These are phyloP conservation scores for Malus hybrid DNA, from an alignment of 331 rosid species.

Conservation along the genomic window DNA sequence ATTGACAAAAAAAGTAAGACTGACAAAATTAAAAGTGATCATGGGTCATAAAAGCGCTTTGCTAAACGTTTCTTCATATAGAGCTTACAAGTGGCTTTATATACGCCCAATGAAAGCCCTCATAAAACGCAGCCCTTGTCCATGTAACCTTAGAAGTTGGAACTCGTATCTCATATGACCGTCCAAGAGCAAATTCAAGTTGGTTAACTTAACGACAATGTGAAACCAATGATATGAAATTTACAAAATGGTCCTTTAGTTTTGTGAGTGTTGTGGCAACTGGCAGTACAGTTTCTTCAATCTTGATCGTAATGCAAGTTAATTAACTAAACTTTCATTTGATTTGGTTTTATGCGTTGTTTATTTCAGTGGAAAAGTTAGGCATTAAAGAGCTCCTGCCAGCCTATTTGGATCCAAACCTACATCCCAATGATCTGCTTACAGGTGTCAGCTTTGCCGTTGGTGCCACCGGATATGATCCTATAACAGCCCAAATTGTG, in stretches of 20 bases:
- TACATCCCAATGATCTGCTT: slow-evolving; percentile 26
- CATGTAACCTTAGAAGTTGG: too few relatives aligned
- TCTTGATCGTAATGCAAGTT: background rate
- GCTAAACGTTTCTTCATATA: too few relatives aligned
- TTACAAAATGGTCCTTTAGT: background rate
- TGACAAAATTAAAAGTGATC: too few relatives aligned
- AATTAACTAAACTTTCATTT: background rate
- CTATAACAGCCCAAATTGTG: slow-evolving; percentile 36
- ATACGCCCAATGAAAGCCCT: too few relatives aligned
- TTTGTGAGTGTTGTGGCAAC: background rate
- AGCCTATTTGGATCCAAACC: slow-evolving; percentile 43
- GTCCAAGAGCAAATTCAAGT: too few relatives aligned
- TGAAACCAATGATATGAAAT: too few relatives aligned
- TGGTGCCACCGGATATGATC: slow-evolving; percentile 58
- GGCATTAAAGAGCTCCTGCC: slow-evolving; percentile 58
- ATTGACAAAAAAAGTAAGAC: too few relatives aligned
- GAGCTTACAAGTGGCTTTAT: too few relatives aligned
- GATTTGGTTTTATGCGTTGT: background rate
- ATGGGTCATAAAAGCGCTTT: too few relatives aligned
- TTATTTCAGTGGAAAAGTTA: slow-evolving; percentile 37
- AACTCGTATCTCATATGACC: too few relatives aligned
- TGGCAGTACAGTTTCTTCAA: background rate
- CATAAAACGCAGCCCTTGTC: too few relatives aligned
- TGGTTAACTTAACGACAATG: too few relatives aligned
- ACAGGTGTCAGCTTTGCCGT: slow-evolving; percentile 66